A percentile compares a stretch with the other conserved stretches of the same genome.
Conservation (phyloP, 768 basidiomycete species). For the Lentinula raphanica region DNA sequence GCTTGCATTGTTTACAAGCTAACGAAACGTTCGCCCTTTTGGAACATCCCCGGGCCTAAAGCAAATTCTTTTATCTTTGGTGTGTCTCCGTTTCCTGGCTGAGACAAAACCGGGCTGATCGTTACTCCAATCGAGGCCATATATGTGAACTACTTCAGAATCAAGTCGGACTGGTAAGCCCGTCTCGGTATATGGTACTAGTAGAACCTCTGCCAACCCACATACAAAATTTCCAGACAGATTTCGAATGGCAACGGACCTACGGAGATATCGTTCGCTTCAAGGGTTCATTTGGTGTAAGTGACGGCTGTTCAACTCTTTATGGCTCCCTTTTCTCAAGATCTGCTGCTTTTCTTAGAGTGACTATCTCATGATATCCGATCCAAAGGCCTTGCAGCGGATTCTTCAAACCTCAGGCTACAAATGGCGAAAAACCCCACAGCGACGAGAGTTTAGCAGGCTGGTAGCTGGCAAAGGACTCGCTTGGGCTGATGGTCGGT, state of each 20-base stretch:
- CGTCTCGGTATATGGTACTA: too few species aligned
- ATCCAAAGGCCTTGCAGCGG: conserved; percentile 28
- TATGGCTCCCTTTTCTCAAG: not conserved
- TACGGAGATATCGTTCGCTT: conserved; percentile 7
- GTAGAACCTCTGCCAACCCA: not conserved
- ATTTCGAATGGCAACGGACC: conserved; percentile 2
- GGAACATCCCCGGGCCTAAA: conserved; percentile 6
- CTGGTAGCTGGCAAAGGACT: conserved; percentile 22
- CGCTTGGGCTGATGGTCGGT: conserved; percentile 23
- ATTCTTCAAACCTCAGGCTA: conserved; percentile 27
- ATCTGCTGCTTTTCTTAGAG: conserved; percentile 13
- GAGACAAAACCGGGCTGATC: not conserved
- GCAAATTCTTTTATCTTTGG: not conserved
- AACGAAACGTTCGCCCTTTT: conserved; percentile 2
- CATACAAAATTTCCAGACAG: not conserved
- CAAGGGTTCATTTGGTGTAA: conserved; percentile 2
- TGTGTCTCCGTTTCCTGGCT: not conserved
- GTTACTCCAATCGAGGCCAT: not conserved
- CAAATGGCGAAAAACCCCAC: conserved; percentile 20
- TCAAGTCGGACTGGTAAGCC: conserved; percentile 4
- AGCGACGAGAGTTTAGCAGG: conserved; percentile 14
- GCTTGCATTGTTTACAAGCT: not conserved
- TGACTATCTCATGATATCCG: conserved; percentile 25
- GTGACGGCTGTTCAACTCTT: not conserved
- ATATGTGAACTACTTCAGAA: conserved; percentile 2